Percentiles rank a stretch among this genome's conserved stretches.
phyloP scores from a whole-genome alignment of 129 eudicot genomes.

The Rutidosis leptorrhynchoides region DNA sequence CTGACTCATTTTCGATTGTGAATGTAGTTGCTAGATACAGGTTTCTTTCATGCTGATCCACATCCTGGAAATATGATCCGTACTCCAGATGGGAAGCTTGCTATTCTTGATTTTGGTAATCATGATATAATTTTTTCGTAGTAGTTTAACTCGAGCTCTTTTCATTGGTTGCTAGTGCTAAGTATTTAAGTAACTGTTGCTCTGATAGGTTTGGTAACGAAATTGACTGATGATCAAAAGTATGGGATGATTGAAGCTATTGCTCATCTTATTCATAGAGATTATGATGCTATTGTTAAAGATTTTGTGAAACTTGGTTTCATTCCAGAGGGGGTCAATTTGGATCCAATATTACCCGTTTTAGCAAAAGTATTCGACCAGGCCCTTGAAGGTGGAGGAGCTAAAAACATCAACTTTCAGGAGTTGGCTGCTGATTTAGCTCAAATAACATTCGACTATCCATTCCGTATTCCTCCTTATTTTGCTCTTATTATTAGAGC shows the following conservation, averaged over 20 bases:
- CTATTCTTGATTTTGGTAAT: slow-evolving; percentile 97
- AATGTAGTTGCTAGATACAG: slow-evolving; percentile 93
- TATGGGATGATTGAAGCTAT: slow-evolving; percentile 99
- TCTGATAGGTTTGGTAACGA: slow-evolving; percentile 80
- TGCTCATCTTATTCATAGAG: slow-evolving; percentile 97
- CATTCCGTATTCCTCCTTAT: slow-evolving; percentile 96
- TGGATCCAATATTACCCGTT: slow-evolving; percentile 95
- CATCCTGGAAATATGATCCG: slow-evolving; percentile 99
- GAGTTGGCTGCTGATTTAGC: slow-evolving; percentile 98
- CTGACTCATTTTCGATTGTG: slow-evolving; percentile 23
- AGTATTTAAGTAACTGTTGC: slow-evolving; percentile 17
- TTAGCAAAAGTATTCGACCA: slow-evolving; percentile 98
- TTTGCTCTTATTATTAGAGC: slow-evolving; percentile 98
- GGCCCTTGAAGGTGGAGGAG: slow-evolving; percentile 99
- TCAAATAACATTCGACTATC: slow-evolving; percentile 96
- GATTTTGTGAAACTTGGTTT: slow-evolving; percentile 96
- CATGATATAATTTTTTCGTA: background rate
- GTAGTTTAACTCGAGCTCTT: background rate
- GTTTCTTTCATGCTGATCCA: slow-evolving; percentile 99
- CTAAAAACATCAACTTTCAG: slow-evolving; percentile 92
- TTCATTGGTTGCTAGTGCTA: background rate
- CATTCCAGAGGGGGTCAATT: slow-evolving; percentile 87
- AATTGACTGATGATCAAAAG: slow-evolving; percentile 92
- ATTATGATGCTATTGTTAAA: slow-evolving; percentile 91
- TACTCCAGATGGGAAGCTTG: slow-evolving; percentile 98